phyloP scores from a whole-genome alignment of 345 rosid species.

The Camelina hispida region DNA sequence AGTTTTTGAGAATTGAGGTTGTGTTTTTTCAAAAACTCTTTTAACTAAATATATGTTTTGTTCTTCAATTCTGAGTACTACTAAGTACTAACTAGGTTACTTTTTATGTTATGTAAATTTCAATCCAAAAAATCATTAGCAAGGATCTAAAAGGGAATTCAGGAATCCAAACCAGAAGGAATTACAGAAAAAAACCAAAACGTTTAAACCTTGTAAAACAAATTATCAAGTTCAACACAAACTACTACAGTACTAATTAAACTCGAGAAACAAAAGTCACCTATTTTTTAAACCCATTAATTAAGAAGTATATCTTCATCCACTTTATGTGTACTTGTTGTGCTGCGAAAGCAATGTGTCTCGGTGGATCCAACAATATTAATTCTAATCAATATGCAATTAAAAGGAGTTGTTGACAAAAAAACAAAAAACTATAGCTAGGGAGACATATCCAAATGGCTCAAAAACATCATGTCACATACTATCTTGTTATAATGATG shows the following conservation, averaged over 20 bases:
- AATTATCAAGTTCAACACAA: conserved; percentile 7
- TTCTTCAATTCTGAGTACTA: neutral
- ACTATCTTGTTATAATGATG: neutral
- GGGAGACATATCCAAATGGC: conserved; percentile 6
- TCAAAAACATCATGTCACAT: neutral
- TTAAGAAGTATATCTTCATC: conserved; percentile 24
- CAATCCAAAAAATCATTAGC: neutral
- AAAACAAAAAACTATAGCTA: neutral
- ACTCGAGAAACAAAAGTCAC: conserved; percentile 23
- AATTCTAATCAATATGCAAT: conserved; percentile 15
- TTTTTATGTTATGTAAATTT: neutral
- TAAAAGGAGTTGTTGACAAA: conserved; percentile 13
- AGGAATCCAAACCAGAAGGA: neutral
- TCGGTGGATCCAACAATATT: conserved; percentile 33
- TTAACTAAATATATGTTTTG: neutral
- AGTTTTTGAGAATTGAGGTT: neutral
- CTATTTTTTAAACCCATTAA: conserved; percentile 13
- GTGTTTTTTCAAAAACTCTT: neutral
- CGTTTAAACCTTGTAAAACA: neutral
- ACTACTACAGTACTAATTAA: too few relatives aligned
- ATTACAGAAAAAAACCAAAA: neutral
- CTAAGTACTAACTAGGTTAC: too few relatives aligned
- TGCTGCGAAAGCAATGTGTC: conserved; percentile 44
- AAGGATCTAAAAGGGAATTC: neutral
- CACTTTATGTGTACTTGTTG: conserved; percentile 39